Base-by-base conservation (phyloP, 352 stramenopile species). In the Globisporangium parvum region DNA sequence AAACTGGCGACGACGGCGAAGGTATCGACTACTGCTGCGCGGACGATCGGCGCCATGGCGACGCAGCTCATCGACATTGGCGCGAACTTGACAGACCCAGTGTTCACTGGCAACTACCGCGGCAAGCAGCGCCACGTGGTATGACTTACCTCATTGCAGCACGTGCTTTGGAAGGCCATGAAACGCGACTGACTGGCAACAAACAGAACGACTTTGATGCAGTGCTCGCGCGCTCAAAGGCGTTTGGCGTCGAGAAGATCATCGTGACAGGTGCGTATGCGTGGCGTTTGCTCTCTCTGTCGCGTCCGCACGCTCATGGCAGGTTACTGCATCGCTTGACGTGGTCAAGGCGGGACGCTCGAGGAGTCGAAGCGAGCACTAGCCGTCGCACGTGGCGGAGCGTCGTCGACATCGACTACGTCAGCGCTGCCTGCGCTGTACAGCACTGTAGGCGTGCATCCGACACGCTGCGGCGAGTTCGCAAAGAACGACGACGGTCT, bases 391-490 rank as follows among this genome's bases (percentile, higher is more conserved):
- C 59, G 59, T 50, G 54, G 9, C 5, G n/a, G n/a, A 23, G 10
- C 41, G 20, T 8, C 5, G 17, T 47, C 31, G 26, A 41, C 62
- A 35, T 28, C 17, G 2, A 53, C 69, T 2, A 46, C 63, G 1
- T 14, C 59, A 4, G 46, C 39, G 21, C 28, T 73, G 14, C 73
- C 77, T 18, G 33, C 54, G 44, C 65, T 92, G 18, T 87, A 74
- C 55, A 77, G 68, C n/a, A 91, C 77, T 1, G 79, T 83, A 17
- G 75, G 77, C 5, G 85, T 98, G 28, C 95, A 98, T 69, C 95
- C 95, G 6, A 98, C 93, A 23, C 85, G 95, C 48, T 97, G 88
- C 66, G 69, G 66, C 20, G 95, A 98, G 70, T 97, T 98, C 53
- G 70, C 76, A 6, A 28, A 68, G 11, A 81, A 77, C 55, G 65